Conservation (phyloP, 768 basidiomycete species). For the Exsudoporus frostii region DNA sequence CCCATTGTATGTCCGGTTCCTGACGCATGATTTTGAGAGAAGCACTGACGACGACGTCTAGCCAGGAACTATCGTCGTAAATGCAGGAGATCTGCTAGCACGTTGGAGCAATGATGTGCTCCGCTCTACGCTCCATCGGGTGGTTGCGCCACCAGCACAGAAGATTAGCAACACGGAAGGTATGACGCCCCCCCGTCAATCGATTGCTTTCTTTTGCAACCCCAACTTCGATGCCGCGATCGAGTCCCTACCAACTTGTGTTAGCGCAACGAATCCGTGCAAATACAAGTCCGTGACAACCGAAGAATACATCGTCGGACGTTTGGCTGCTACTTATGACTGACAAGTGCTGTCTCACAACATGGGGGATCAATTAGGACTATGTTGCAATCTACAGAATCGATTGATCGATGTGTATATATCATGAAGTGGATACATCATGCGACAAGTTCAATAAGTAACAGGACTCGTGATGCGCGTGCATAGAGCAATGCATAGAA, state of each 20-base stretch:
- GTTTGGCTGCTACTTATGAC: constrained; percentile 57
- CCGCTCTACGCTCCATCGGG: constrained; percentile 78
- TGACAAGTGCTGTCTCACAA: constrained; percentile 21
- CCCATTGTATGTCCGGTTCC: constrained; percentile 58
- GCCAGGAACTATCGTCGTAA: constrained; percentile 81
- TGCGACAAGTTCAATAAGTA: constrained; percentile 19
- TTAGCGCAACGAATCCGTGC: constrained; percentile 40
- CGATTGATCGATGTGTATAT: constrained; percentile 9
- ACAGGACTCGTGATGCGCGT: constrained; percentile 18
- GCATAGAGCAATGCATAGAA: constrained; percentile 11
- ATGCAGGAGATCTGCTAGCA: constrained; percentile 75
- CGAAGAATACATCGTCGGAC: constrained; percentile 73
- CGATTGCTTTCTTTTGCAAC: constrained; percentile 86
- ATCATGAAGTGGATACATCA: constrained; percentile 12
- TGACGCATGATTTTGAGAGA: neutral
- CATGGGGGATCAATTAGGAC: neutral
- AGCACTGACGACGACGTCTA: constrained; percentile 27
- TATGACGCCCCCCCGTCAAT: constrained; percentile 67
- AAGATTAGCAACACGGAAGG: constrained; percentile 46
- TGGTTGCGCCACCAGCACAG: constrained; percentile 65
- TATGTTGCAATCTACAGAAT: constrained; percentile 3
- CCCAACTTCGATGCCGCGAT: constrained; percentile 70
- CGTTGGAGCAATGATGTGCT: constrained; percentile 84
- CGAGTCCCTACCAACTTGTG: constrained; percentile 65
- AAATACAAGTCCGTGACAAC: constrained; percentile 74